Percentiles rank a stretch among this genome's conserved stretches.
These are phyloP conservation scores for Exsudoporus frostii DNA, from an alignment of 768 basidiomycete genomes.

Conservation along the genomic window DNA sequence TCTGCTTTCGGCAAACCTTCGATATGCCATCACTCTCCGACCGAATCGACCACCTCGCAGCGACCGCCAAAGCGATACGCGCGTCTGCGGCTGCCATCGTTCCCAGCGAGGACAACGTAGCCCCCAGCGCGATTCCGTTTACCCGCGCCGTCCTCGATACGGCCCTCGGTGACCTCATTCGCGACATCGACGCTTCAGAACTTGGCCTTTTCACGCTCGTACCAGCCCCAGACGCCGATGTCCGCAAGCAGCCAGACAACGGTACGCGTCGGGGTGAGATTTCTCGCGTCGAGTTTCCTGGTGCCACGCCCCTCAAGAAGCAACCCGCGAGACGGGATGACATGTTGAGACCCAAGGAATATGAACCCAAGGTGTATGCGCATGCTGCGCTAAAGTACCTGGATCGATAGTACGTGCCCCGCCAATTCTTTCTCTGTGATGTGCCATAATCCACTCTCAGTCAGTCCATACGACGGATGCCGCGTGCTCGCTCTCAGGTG, in stretches of 20 bases:
- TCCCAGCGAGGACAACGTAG: conserved; percentile 16
- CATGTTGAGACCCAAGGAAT: conserved; percentile 35
- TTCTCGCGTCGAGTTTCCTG: conserved; percentile 61
- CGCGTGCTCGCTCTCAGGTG: conserved; percentile 43
- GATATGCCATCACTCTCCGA: conserved; percentile 58
- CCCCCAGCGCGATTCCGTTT: conserved; percentile 39
- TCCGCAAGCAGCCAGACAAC: conserved; percentile 28
- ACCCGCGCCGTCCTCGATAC: conserved; percentile 62
- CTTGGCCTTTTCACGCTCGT: conserved; percentile 72
- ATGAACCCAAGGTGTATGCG: conserved; percentile 73
- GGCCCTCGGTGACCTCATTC: conserved; percentile 70
- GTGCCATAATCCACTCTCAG: conserved; percentile 36
- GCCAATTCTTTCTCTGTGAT: not conserved
- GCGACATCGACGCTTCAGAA: conserved; percentile 75
- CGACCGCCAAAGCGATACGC: conserved; percentile 50
- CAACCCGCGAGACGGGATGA: conserved; percentile 41
- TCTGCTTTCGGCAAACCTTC: not conserved
- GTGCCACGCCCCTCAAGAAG: conserved; percentile 64
- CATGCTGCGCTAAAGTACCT: conserved; percentile 74
- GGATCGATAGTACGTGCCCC: conserved; percentile 63
- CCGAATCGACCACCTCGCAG: conserved; percentile 63
- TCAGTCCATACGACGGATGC: conserved; percentile 48
- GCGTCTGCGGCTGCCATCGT: conserved; percentile 38
- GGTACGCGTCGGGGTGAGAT: conserved; percentile 41
- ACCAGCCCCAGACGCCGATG: conserved; percentile 31